phyloP scores from a whole-genome alignment of 352 stramenopile genomes.

The Globisporangium viniferum region DNA sequence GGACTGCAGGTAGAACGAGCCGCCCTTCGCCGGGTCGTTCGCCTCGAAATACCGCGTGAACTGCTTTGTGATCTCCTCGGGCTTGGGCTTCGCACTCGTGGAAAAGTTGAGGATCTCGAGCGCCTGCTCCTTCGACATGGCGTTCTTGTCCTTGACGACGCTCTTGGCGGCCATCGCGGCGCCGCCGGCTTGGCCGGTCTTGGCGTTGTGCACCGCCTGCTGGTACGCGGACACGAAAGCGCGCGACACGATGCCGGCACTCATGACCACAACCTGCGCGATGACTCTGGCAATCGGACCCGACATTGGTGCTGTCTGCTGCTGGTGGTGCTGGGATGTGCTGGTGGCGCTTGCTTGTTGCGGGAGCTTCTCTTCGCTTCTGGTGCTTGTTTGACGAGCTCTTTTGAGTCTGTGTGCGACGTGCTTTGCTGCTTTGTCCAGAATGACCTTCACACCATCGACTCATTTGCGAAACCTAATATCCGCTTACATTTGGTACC shows the following conservation, averaged over 20 bases:
- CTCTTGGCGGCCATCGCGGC: slow-evolving; percentile 63
- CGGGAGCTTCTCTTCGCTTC: slow-evolving; percentile 4
- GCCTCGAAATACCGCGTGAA: slow-evolving; percentile 87
- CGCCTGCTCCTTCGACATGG: slow-evolving; percentile 72
- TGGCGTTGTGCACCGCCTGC: slow-evolving; percentile 85
- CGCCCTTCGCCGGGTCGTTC: slow-evolving; percentile 88
- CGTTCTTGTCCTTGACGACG: slow-evolving; percentile 60
- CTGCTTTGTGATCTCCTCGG: slow-evolving; percentile 78
- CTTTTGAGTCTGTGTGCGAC: not conserved
- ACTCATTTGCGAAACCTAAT: not conserved
- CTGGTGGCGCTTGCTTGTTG: slow-evolving; percentile 7
- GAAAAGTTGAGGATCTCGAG: slow-evolving; percentile 85
- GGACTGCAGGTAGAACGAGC: slow-evolving; percentile 92
- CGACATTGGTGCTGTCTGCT: slow-evolving; percentile 44
- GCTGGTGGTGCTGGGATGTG: slow-evolving; percentile 3
- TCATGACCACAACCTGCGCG: slow-evolving; percentile 82
- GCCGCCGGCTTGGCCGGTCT: slow-evolving; percentile 53
- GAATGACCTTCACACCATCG: not conserved
- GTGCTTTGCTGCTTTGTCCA: slow-evolving; percentile 1
- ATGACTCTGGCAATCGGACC: slow-evolving; percentile 78
- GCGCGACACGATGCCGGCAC: slow-evolving; percentile 76
- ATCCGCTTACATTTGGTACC: not conserved
- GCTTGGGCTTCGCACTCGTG: slow-evolving; percentile 36
- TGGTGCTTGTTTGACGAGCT: not conserved
- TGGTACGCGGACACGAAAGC: slow-evolving; percentile 88